Evolutionary conservation across 257 asterid genomes (phyloP), one percentile per base, ranked within the genome.

Genomic region (Salvia hispanica): DNA sequence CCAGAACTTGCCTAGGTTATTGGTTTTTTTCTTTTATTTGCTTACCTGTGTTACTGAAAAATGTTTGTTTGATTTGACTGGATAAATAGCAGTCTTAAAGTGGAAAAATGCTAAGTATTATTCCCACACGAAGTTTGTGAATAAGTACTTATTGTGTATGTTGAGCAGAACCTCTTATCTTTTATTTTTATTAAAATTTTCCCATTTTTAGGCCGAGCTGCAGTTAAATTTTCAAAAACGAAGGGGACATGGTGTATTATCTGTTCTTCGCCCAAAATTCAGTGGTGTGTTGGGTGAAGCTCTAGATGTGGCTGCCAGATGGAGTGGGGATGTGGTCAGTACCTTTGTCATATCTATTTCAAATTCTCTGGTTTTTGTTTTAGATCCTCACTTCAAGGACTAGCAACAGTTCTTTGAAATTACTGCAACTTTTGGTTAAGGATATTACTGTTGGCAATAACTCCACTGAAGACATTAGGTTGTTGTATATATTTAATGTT

Each of bases 321-420:
- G 99, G 99, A 94, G 95, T 68, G 99, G 99, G 67, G 99, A 94
- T 78, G 99, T 94, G 80, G 99, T 94, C 57, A 80, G 97, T 87
- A 69, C 75, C 73, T 53, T 72, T 50, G 33, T 64, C 45, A 15
- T 45, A 58, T 54, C 40, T 65, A 52, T 65, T 70, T 65, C 68
- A 18, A 52, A 64, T 70, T 56, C 51, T 14, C 66, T 64, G 50
- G 56, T 61, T 36, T 65, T 43, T 64, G 44, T 47, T 62, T 55
- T 44, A 40, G 48, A 63, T 15, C 18, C 51, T 72, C 64, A 28
- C 12, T 36, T 64, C 57, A 34, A 51, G 3, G 60, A 18, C 42
- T 18, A 34, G 56, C 25, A 40, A 58, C 70, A 65, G 9, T 78
- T 47, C 10, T 50, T 18, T 62, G 37, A 21, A 61, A 51, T 67